phyloP scores from a whole-genome alignment of 1,139 yeast species.

The Meyerozyma guilliermondii region DNA sequence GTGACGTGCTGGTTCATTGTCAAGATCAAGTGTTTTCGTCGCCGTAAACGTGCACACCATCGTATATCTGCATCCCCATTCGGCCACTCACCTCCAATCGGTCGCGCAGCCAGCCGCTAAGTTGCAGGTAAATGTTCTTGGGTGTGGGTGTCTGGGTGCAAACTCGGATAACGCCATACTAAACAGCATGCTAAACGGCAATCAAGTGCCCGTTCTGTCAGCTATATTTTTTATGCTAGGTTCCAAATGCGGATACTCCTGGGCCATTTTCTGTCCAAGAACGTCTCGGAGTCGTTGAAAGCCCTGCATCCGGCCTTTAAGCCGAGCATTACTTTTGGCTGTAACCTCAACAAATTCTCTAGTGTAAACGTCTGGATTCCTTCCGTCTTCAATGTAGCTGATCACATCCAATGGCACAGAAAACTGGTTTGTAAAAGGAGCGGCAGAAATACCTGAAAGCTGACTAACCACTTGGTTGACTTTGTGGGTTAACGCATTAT shows the following conservation, averaged over 20 bases:
- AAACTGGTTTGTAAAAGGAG: conserved; percentile 28
- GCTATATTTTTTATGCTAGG: conserved; percentile 48
- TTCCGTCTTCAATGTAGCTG: conserved; percentile 86
- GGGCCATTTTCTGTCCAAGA: conserved; percentile 61
- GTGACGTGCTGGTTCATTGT: neutral
- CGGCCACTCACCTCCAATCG: neutral
- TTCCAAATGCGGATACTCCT: conserved; percentile 73
- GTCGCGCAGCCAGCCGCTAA: neutral
- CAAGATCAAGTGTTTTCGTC: neutral
- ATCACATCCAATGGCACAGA: conserved; percentile 75
- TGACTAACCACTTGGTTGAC: conserved; percentile 38
- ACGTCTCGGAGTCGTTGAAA: conserved; percentile 55
- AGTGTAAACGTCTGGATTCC: conserved; percentile 95
- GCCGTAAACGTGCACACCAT: neutral
- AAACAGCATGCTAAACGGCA: no score
- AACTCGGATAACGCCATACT: no score
- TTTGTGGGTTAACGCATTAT: conserved; percentile 38
- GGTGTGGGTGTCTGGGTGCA: neutral
- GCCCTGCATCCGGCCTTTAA: conserved; percentile 76
- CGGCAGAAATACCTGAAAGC: conserved; percentile 30
- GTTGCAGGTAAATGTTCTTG: neutral
- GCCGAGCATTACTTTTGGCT: conserved; percentile 78
- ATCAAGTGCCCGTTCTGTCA: conserved; percentile 25
- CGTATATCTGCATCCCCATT: conserved; percentile 1
- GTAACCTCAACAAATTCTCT: conserved; percentile 94